Conservation (phyloP, 2,329 filamentous ascomycete genomes). For the Stemphylium beticola region DNA sequence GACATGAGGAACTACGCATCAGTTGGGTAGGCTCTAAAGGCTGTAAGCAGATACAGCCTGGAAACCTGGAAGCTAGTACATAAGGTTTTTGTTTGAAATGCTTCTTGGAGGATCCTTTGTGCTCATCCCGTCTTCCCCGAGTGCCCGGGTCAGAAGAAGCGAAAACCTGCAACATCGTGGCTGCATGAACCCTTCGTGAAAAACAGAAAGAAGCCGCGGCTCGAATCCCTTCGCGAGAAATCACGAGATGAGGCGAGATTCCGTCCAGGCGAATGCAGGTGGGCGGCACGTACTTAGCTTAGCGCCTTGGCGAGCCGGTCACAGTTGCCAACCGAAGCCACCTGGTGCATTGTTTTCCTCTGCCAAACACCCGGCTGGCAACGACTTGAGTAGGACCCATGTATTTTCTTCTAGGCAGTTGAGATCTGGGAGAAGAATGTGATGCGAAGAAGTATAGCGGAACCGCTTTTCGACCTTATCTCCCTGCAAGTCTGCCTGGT, state of each 20-base stretch:
- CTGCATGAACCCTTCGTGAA: neutral
- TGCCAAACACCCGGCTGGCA: neutral
- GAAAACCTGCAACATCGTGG: neutral
- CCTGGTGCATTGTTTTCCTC: no score
- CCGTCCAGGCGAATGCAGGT: neutral
- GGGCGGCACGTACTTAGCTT: neutral
- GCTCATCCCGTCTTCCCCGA: neutral
- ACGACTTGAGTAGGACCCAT: neutral
- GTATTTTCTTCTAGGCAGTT: neutral
- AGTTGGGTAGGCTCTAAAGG: neutral
- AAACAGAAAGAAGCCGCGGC: neutral
- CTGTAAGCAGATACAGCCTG: neutral
- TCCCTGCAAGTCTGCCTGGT: neutral
- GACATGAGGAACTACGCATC: neutral
- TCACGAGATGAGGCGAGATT: neutral
- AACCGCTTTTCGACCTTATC: neutral
- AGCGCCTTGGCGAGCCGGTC: neutral
- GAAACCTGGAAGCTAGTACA: no score
- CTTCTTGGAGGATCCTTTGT: neutral
- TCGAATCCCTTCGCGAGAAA: neutral
- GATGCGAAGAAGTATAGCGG: neutral
- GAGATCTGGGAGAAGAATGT: neutral
- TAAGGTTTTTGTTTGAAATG: neutral
- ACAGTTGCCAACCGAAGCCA: no score
- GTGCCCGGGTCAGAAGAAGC: neutral